Conservation (phyloP, 2,329 filamentous ascomycete genomes). For the Dactylellina parvicollis region DNA sequence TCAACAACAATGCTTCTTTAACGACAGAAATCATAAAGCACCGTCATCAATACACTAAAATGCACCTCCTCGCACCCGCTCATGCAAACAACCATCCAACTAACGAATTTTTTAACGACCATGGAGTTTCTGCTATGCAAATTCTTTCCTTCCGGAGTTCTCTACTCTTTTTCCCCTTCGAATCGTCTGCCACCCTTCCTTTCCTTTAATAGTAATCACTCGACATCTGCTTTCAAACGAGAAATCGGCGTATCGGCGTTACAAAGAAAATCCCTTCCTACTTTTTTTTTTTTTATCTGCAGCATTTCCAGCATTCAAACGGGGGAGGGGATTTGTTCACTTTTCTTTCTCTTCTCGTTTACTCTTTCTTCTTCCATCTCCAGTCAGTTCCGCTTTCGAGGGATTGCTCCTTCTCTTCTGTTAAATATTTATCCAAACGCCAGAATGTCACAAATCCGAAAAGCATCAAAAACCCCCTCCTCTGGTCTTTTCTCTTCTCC, state of each 20-base stretch:
- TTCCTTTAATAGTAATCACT: slow-evolving; percentile 33
- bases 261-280: slow-evolving; percentile 18
- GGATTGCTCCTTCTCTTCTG: neutral
- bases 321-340: slow-evolving; percentile 37
- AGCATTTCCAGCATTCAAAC: slow-evolving; percentile 49
- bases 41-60: slow-evolving; percentile 19
- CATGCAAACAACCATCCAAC: slow-evolving; percentile 11
- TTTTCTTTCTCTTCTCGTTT: slow-evolving; percentile 41
- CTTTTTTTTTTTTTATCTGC: slow-evolving; percentile 38
- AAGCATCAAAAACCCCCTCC: neutral
- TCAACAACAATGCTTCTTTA: slow-evolving; percentile 13
- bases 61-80: too few species aligned
- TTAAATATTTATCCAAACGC: neutral
- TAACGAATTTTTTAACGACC: slow-evolving; percentile 46
- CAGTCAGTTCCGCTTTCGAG: slow-evolving; percentile 1
- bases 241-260: slow-evolving; percentile 52
- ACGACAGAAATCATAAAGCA: slow-evolving; percentile 23
- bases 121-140: slow-evolving; percentile 14
- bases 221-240: slow-evolving; percentile 36
- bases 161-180: too few species aligned
- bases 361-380: neutral
- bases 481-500: neutral
- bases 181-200: neutral
- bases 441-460: neutral
- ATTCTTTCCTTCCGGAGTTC: slow-evolving; percentile 20